Evolutionary conservation across 371 early-diverging fungal genomes (phyloP).

Genomic region (Rhizomucor miehei): DNA sequence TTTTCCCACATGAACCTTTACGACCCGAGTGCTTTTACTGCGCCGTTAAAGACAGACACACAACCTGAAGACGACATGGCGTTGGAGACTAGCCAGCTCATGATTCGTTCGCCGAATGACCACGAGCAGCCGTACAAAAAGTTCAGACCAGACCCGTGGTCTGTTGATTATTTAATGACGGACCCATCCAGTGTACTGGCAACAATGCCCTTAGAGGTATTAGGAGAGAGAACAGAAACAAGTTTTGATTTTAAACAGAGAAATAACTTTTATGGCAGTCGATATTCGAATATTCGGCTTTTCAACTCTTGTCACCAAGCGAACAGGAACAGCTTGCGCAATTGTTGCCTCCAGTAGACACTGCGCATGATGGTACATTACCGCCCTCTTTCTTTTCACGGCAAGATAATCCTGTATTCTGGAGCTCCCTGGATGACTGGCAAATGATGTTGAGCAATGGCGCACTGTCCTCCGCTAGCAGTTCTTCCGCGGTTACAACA

Average conservation of each 20-base stretch:
- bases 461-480: conserved; percentile 15
- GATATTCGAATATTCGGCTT: conserved; percentile 32
- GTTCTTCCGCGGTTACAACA: conserved; percentile 6
- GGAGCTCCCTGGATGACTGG: conserved; percentile 38
- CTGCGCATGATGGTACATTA: conserved; percentile 3
- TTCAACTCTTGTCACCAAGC: conserved; percentile 36
- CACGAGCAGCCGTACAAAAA: conserved; percentile 21
- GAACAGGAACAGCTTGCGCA: conserved; percentile 29
- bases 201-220: conserved; percentile 39
- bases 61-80: conserved; percentile 20
- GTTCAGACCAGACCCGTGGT: conserved; percentile 24
- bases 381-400: conserved; percentile 32
- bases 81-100: conserved; percentile 29
- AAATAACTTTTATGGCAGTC: conserved; percentile 16
- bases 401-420: conserved; percentile 33
- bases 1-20: conserved; percentile 3
- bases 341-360: conserved; percentile 31
- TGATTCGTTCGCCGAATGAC: conserved; percentile 22
- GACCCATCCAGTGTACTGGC: conserved; percentile 33
- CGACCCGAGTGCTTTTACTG: conserved; percentile 4
- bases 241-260: conserved; percentile 1
- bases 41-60: conserved; percentile 8
- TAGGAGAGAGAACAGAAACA: too few relatives aligned
- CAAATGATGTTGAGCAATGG: conserved; percentile 29
- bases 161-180: conserved; percentile 26